Conservation (phyloP, 1,284 basidiomycete species). For the Ceratobasidium theobromae region DNA sequence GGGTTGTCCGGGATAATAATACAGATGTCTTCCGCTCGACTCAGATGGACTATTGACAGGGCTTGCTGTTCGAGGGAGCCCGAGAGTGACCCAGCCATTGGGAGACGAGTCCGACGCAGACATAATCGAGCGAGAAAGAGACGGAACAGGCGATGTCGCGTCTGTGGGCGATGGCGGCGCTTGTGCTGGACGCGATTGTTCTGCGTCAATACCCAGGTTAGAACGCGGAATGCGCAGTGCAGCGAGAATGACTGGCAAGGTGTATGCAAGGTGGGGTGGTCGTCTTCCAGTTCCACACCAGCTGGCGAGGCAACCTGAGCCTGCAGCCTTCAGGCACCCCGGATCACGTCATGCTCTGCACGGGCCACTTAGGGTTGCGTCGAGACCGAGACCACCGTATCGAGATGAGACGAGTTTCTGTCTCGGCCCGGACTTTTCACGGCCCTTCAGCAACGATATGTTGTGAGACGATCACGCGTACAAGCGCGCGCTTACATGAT, state of each 20-base stretch:
- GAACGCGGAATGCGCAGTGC: conserved; percentile 13
- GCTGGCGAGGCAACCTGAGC: too few species aligned
- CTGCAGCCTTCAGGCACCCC: too few species aligned
- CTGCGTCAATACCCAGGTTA: not conserved
- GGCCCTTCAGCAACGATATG: too few species aligned
- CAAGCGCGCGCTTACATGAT: too few species aligned
- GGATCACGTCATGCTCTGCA: too few species aligned
- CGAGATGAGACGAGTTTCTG: too few species aligned
- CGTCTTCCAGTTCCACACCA: not conserved
- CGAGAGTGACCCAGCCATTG: conserved; percentile 28
- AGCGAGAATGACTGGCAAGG: not conserved
- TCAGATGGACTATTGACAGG: conserved; percentile 8
- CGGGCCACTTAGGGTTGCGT: too few species aligned
- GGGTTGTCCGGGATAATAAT: conserved; percentile 19
- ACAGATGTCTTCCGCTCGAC: conserved; percentile 10
- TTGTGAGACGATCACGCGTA: too few species aligned
- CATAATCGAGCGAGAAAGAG: conserved; percentile 23
- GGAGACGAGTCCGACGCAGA: conserved; percentile 20
- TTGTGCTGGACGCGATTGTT: not conserved
- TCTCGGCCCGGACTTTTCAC: too few species aligned
- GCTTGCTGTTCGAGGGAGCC: conserved; percentile 5
- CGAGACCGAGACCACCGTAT: too few species aligned
- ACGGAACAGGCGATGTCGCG: conserved; percentile 17
- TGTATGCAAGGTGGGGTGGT: not conserved
- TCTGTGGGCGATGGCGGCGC: conserved; percentile 20